These are phyloP conservation scores for Silene coronaria DNA, from an alignment of 179 eudicot species.

Conservation along the genomic window DNA sequence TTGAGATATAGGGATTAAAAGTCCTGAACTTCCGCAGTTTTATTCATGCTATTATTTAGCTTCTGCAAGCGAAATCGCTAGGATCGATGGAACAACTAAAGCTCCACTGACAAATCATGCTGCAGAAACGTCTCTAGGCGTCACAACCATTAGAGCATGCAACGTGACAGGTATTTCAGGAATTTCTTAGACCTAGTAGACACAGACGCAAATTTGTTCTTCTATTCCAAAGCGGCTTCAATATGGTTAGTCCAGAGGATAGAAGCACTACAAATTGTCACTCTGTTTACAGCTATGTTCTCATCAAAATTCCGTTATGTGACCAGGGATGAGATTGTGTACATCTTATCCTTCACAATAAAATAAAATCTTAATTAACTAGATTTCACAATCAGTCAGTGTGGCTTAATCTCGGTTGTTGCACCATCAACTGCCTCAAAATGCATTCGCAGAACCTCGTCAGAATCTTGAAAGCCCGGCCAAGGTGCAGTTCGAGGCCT, in stretches of 20 bases:
- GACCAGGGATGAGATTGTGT: too few relatives aligned
- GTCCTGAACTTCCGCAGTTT: background rate
- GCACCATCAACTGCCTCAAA: too few relatives aligned
- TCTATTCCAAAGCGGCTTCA: too few relatives aligned
- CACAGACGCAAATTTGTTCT: slow-evolving; percentile 57
- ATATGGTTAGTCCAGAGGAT: too few relatives aligned
- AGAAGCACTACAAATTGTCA: slow-evolving; percentile 60
- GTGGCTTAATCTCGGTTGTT: too few relatives aligned
- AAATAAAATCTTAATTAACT: too few relatives aligned
- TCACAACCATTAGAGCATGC: slow-evolving; percentile 66
- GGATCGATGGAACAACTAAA: slow-evolving; percentile 79
- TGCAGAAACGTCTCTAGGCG: slow-evolving; percentile 69
- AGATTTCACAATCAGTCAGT: too few relatives aligned
- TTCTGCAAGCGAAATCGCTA: slow-evolving; percentile 66
- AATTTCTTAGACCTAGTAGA: slow-evolving; percentile 51
- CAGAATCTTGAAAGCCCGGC: too few relatives aligned
- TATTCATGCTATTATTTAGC: slow-evolving; percentile 40
- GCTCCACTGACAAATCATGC: slow-evolving; percentile 71
- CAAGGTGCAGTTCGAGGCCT: too few relatives aligned
- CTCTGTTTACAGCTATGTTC: slow-evolving; percentile 43
- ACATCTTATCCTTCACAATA: too few relatives aligned
- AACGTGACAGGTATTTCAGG: slow-evolving; percentile 43
- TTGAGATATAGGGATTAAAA: background rate
- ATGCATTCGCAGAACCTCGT: too few relatives aligned
- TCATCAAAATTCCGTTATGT: too few relatives aligned